Evolutionary conservation across 345 rosid genomes (phyloP).

Genomic region (Salix purpurea): DNA sequence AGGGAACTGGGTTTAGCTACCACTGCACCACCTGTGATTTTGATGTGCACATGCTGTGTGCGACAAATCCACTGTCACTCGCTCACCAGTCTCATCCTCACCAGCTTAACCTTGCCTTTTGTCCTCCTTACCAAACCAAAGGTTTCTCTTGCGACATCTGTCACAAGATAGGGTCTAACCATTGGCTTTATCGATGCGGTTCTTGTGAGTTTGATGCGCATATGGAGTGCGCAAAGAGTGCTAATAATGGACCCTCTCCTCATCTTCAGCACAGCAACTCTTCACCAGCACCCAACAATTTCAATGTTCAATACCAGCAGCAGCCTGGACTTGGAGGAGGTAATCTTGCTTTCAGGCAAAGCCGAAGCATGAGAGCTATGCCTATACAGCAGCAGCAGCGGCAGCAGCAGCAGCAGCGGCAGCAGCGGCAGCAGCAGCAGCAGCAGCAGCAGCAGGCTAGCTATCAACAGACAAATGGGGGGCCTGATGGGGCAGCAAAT

Average conservation of each 20-base stretch:
- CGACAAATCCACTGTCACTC: constrained; percentile 40
- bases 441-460: not conserved
- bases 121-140: constrained; percentile 39
- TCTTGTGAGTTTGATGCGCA: constrained; percentile 58
- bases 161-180: constrained; percentile 35
- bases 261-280: constrained; percentile 26
- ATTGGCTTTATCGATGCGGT: constrained; percentile 60
- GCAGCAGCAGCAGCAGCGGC: too few relatives aligned
- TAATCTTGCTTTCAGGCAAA: not conserved
- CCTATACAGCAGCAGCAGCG: not conserved
- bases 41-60: constrained; percentile 48
- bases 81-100: constrained; percentile 42
- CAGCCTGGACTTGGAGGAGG: not conserved
- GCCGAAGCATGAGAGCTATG: constrained; percentile 5
- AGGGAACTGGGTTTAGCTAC: constrained; percentile 50
- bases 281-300: constrained; percentile 10
- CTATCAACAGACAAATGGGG: not conserved
- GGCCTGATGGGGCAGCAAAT: constrained; percentile 5
- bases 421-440: not conserved
- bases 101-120: constrained; percentile 41
- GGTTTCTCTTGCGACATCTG: constrained; percentile 60
- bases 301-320: constrained; percentile 5
- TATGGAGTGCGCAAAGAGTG: constrained; percentile 34
- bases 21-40: constrained; percentile 48
- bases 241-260: not conserved